phyloP scores from a whole-genome alignment of 257 asterid genomes.

The Oldenlandia corymbosa region DNA sequence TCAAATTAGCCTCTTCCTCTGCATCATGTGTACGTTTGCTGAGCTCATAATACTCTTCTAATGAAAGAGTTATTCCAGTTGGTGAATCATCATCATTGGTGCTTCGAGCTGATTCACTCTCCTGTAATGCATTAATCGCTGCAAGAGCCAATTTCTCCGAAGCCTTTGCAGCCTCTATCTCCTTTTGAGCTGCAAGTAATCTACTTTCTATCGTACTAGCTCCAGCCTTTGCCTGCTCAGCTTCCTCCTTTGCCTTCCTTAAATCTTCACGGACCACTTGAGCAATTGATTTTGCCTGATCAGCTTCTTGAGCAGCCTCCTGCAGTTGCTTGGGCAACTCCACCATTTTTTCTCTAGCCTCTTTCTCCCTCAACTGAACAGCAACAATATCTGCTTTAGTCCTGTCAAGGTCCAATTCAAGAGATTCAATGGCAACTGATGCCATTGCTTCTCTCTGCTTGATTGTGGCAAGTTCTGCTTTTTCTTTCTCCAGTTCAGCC shows the following conservation, averaged over 20 bases:
- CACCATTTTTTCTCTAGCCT: slow-evolving; percentile 60
- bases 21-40: slow-evolving; percentile 87
- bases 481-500: slow-evolving; percentile 59
- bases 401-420: slow-evolving; percentile 63
- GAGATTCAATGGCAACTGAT: slow-evolving; percentile 65
- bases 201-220: slow-evolving; percentile 57
- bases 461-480: slow-evolving; percentile 42
- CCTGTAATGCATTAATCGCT: slow-evolving; percentile 68
- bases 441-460: slow-evolving; percentile 92
- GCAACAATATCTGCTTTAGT: slow-evolving; percentile 53
- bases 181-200: slow-evolving; percentile 71
- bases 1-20: slow-evolving; percentile 66
- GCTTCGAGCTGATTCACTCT: slow-evolving; percentile 60
- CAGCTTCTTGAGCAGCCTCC: slow-evolving; percentile 69
- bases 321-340: slow-evolving; percentile 69
- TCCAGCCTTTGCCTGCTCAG: slow-evolving; percentile 66
- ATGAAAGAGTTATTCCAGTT: slow-evolving; percentile 51
- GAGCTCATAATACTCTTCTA: slow-evolving; percentile 81
- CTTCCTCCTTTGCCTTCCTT: slow-evolving; percentile 63
- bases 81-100: slow-evolving; percentile 41
- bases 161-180: slow-evolving; percentile 89
- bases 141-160: slow-evolving; percentile 80
- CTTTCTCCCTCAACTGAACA: slow-evolving; percentile 58
- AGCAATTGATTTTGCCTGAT: slow-evolving; percentile 45
- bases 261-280: slow-evolving; percentile 53